Percentiles rank a stretch among this genome's conserved stretches.
These are phyloP conservation scores for Setaria italica DNA, from an alignment of 202 grass and related monocot species.

Conservation along the genomic window DNA sequence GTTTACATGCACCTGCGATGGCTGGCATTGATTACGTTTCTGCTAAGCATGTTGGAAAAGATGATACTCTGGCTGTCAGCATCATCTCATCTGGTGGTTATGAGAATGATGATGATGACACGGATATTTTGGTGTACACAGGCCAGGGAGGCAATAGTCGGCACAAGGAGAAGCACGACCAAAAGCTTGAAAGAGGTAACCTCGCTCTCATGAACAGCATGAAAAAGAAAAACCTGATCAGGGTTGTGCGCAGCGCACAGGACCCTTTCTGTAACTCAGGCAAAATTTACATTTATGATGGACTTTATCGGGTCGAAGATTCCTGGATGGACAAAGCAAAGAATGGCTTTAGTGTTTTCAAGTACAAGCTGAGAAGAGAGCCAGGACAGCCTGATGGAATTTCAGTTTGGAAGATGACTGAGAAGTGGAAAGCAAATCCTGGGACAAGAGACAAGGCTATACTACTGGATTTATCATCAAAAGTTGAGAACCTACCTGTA, in stretches of 20 bases:
- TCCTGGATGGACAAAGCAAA: slow-evolving; percentile 67
- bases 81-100: slow-evolving; percentile 81
- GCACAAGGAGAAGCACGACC: slow-evolving; percentile 67
- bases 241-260: slow-evolving; percentile 72
- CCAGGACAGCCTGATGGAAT: slow-evolving; percentile 71
- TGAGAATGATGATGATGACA: slow-evolving; percentile 65
- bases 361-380: slow-evolving; percentile 74
- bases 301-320: slow-evolving; percentile 65
- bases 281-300: slow-evolving; percentile 90
- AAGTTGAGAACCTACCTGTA: slow-evolving; percentile 67
- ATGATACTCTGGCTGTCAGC: slow-evolving; percentile 56
- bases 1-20: slow-evolving; percentile 63
- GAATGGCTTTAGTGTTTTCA: slow-evolving; percentile 69
- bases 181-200: slow-evolving; percentile 87
- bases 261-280: slow-evolving; percentile 50
- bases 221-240: slow-evolving; percentile 64
- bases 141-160: slow-evolving; percentile 67
- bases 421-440: slow-evolving; percentile 86
- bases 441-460: slow-evolving; percentile 58
- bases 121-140: slow-evolving; percentile 67
- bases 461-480: slow-evolving; percentile 1
- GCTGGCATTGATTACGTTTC: slow-evolving; percentile 75
- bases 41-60: slow-evolving; percentile 9
- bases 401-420: slow-evolving; percentile 76
- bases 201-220: slow-evolving; percentile 74